These are phyloP conservation scores for Acanthamoeba triangularis DNA, from an alignment of 208 protist species.

Conservation along the genomic window DNA sequence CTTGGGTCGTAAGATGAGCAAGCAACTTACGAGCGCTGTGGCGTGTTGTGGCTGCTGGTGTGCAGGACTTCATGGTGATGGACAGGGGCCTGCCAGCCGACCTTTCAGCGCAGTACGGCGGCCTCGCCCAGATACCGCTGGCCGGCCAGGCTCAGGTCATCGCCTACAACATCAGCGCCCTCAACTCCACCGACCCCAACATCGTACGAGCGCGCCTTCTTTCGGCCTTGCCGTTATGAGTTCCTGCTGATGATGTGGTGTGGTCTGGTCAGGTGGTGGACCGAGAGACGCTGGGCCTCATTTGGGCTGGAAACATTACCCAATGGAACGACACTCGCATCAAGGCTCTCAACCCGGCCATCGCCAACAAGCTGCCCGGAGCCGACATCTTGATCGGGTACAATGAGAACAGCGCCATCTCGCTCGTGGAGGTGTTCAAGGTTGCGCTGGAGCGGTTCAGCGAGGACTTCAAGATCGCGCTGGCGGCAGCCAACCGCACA, in stretches of 20 bases:
- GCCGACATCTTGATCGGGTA: conserved; percentile 13
- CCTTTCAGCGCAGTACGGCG: not conserved
- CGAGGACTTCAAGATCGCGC: not conserved
- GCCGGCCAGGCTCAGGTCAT: not conserved
- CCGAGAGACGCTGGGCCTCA: not conserved
- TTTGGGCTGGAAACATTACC: conserved; percentile 41
- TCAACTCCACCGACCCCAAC: conserved; percentile 22
- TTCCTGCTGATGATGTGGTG: not conserved
- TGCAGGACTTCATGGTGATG: conserved; percentile 34
- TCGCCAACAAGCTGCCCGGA: conserved; percentile 53
- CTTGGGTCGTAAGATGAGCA: too few relatives aligned
- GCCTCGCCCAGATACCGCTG: not conserved
- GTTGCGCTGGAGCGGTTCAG: not conserved
- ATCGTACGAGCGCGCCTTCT: not conserved
- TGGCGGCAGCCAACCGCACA: not conserved
- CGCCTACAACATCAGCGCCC: not conserved
- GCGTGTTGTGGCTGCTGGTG: not conserved
- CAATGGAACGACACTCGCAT: not conserved
- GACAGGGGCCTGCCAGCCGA: not conserved
- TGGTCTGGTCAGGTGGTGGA: conserved; percentile 9
- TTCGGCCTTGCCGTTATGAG: not conserved
- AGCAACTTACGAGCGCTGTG: not conserved
- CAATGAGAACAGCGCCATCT: not conserved
- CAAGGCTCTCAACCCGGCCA: conserved; percentile 28
- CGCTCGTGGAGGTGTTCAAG: not conserved